These are phyloP conservation scores for Plantago lanceolata DNA, from an alignment of 305 asterid species.

Conservation along the genomic window DNA sequence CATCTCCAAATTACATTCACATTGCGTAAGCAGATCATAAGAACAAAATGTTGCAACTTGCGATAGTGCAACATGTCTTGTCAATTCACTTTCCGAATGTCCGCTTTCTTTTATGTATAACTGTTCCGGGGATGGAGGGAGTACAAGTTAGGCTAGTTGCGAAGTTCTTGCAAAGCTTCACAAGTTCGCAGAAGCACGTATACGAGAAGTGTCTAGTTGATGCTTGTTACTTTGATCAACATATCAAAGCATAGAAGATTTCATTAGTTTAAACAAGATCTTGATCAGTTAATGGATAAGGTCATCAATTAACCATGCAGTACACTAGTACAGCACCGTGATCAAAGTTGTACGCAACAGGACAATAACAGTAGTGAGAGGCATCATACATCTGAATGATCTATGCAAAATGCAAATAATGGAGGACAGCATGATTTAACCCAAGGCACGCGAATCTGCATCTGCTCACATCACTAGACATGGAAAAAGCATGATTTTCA, in stretches of 20 bases:
- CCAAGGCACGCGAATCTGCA: slow-evolving; percentile 45
- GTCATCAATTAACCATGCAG: slow-evolving; percentile 5
- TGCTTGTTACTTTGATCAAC: too few relatives aligned
- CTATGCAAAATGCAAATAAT: slow-evolving; percentile 23
- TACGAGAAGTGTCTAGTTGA: too few relatives aligned
- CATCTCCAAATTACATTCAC: too few relatives aligned
- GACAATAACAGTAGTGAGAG: background rate
- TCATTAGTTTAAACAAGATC: background rate
- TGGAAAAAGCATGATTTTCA: slow-evolving; percentile 17
- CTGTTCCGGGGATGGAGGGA: too few relatives aligned
- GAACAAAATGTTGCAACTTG: too few relatives aligned
- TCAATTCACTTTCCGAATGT: too few relatives aligned
- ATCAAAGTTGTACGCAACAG: slow-evolving; percentile 16
- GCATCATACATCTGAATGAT: slow-evolving; percentile 1
- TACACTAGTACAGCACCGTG: slow-evolving; percentile 21
- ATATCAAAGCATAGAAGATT: background rate
- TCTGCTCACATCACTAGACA: slow-evolving; percentile 32
- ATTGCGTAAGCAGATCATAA: too few relatives aligned
- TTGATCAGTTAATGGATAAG: slow-evolving; percentile 19
- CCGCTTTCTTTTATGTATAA: too few relatives aligned
- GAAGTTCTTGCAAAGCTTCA: too few relatives aligned
- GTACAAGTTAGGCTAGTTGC: too few relatives aligned
- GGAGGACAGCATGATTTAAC: slow-evolving; percentile 55
- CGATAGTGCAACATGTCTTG: too few relatives aligned
- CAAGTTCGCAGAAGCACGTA: too few relatives aligned